Conservation (phyloP, 2,329 filamentous ascomycete genomes). For the Lizonia empirigonia region DNA sequence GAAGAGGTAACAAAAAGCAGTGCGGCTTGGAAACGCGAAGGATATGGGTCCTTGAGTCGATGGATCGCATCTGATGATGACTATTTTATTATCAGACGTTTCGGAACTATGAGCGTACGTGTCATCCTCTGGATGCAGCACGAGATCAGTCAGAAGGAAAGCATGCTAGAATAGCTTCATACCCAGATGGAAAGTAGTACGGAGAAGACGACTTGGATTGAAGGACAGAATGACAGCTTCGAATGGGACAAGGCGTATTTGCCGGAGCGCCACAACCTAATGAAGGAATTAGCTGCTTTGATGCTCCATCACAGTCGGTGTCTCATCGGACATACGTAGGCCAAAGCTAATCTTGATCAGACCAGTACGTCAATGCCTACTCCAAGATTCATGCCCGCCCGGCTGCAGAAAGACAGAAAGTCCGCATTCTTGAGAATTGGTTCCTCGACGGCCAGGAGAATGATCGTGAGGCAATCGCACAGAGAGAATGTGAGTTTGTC, state of each 20-base stretch:
- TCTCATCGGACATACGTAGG: neutral
- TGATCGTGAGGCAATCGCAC: slow-evolving; percentile 15
- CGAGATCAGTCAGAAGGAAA: slow-evolving; percentile 23
- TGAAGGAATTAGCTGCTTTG: slow-evolving; percentile 20
- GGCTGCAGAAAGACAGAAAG: slow-evolving; percentile 17
- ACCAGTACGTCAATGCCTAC: slow-evolving; percentile 27
- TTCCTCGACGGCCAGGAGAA: neutral
- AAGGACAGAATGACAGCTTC: slow-evolving; percentile 21
- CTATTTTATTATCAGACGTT: slow-evolving; percentile 39
- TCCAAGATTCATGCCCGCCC: slow-evolving; percentile 23
- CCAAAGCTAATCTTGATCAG: slow-evolving; percentile 6
- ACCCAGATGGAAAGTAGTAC: neutral
- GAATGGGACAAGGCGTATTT: slow-evolving; percentile 18
- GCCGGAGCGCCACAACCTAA: slow-evolving; percentile 16
- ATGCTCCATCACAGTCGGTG: slow-evolving; percentile 28
- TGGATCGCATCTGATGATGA: slow-evolving; percentile 42
- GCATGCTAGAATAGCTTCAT: slow-evolving; percentile 17
- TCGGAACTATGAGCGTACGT: slow-evolving; percentile 30
- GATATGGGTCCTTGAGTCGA: slow-evolving; percentile 32
- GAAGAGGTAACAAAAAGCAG: neutral
- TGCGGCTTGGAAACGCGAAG: slow-evolving; percentile 31
- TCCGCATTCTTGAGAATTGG: slow-evolving; percentile 22
- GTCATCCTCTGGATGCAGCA: slow-evolving; percentile 35
- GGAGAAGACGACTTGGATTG: neutral
- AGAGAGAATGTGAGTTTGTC: slow-evolving; percentile 9